Evolutionary conservation across 2,329 filamentous ascomycete genomes (phyloP).

Genomic region (Arthrinium puccinioides): DNA sequence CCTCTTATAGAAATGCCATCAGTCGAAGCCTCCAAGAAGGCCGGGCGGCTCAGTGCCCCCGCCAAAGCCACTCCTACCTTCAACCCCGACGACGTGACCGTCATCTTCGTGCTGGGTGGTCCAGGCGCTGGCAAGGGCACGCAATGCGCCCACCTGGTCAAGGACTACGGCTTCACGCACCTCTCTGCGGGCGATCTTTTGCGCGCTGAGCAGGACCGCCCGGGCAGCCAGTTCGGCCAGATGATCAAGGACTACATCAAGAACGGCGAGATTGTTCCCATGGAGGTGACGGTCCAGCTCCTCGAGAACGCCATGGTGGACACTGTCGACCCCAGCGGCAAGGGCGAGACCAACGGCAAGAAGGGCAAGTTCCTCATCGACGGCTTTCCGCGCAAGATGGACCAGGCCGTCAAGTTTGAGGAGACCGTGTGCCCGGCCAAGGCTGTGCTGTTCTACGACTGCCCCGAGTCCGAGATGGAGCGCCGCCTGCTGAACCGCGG

Average conservation of each 20-base stretch:
- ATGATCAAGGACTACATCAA: constrained; percentile 92
- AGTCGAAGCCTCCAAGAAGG: constrained; percentile 28
- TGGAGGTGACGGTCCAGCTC: constrained; percentile 92
- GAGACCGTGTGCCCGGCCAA: constrained; percentile 74
- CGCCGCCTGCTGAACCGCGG: constrained; percentile 76
- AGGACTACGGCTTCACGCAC: constrained; percentile 85
- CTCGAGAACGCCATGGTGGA: constrained; percentile 89
- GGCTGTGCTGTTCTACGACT: constrained; percentile 92
- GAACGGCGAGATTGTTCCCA: constrained; percentile 93
- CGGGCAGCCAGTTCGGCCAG: constrained; percentile 80
- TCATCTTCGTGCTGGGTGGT: constrained; percentile 92
- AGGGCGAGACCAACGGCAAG: constrained; percentile 18
- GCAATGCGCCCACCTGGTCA: constrained; percentile 82
- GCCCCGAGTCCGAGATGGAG: constrained; percentile 84
- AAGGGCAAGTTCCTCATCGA: constrained; percentile 70
- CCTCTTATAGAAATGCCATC: constrained; percentile 30
- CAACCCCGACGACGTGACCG: constrained; percentile 70
- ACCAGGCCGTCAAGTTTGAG: constrained; percentile 94
- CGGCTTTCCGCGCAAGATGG: constrained; percentile 93
- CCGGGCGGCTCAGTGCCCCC: constrained; percentile 36
- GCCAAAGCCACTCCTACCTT: constrained; percentile 62
- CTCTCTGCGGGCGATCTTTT: constrained; percentile 90
- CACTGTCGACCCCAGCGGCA: constrained; percentile 44
- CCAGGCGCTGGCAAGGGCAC: constrained; percentile 96
- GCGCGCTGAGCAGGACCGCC: constrained; percentile 84